Conservation (phyloP, 2,329 filamentous ascomycete genomes). For the Colletotrichum chlorophyti region DNA sequence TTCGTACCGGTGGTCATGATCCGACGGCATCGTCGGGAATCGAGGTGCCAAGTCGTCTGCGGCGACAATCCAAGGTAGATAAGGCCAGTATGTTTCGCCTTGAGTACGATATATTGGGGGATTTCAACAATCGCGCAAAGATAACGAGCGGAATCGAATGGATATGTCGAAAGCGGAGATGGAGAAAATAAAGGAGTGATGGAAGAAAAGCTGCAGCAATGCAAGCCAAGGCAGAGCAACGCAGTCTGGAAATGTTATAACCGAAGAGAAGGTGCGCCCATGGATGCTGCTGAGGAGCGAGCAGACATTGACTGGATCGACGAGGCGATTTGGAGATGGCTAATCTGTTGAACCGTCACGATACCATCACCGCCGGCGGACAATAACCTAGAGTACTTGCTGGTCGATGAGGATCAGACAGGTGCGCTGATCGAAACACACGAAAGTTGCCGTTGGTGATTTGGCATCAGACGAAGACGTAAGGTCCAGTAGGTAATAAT, state of each 20-base stretch:
- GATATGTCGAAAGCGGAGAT: neutral
- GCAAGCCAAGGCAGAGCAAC: constrained; percentile 14
- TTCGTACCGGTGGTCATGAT: constrained; percentile 40
- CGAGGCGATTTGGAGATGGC: neutral
- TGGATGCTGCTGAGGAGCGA: constrained; percentile 14
- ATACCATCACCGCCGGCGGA: constrained; percentile 10
- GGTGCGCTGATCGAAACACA: constrained; percentile 5
- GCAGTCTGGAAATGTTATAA: constrained; percentile 20
- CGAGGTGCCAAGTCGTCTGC: neutral
- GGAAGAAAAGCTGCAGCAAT: constrained; percentile 5
- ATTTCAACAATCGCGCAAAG: too few relatives aligned
- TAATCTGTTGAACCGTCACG: neutral
- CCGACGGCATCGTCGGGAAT: constrained; percentile 24
- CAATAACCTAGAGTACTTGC: neutral
- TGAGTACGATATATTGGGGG: too few relatives aligned
- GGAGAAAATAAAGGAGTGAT: constrained; percentile 14
- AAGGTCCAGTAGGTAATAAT: too few relatives aligned
- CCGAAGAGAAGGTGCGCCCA: constrained; percentile 22
- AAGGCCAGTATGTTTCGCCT: too few relatives aligned
- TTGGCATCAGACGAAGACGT: constrained; percentile 10
- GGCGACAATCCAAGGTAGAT: neutral
- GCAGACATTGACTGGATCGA: constrained; percentile 21
- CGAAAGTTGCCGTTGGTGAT: constrained; percentile 1
- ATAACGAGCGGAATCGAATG: constrained; percentile 9
- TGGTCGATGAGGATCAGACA: neutral